Base-by-base conservation (phyloP, 2,329 filamentous ascomycete species). In the Diaporthe eres region DNA sequence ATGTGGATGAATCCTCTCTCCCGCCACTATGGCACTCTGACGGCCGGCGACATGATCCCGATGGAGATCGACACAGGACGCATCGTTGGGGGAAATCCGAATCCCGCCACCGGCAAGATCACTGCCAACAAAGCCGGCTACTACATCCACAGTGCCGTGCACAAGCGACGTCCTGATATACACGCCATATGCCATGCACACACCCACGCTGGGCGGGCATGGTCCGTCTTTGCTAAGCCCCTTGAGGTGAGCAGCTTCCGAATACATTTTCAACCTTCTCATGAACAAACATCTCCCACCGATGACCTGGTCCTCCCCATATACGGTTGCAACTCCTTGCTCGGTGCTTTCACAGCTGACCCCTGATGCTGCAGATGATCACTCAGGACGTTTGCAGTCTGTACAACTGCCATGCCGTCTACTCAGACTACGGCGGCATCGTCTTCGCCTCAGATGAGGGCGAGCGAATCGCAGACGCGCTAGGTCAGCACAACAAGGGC, bases 1-100 rank as follows among this genome's bases (percentile, higher is more conserved):
- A 92, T 94, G 84, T 95, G 93, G 93, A 94, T 93, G 81, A 88
- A 94, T 91, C 84, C 92, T 85, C 74, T 94, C 3, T 91, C 90
- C 8, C 87, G 87, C 70, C 93, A 94, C 82, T 95, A 94, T 80
- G 92, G 89, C 34, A 85, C 92, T 78, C 86, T 94, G 77, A 91
- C 90, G 76, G 92, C 92, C 0, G 88, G 88, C 8, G 93, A 94
- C 82, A 92, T 95, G 90, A 88, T 95, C 68, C 88, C 92, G 58
- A 85, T 94, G 7, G 88, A 93, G 77, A 86, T 87, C 75, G 81
- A 81, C 61, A 83, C 84, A 15, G 93, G 92, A n/a, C 88, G 89
- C 22, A 87, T 92, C 13, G 88, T 93, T 7, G 92, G 91, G 22
- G 92, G 92, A 1, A 92, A 93, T 79, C 87, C 85, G 75, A 83